These are phyloP conservation scores for Macadamia integrifolia DNA, from an alignment of 164 flowering plant species.

Conservation along the genomic window DNA sequence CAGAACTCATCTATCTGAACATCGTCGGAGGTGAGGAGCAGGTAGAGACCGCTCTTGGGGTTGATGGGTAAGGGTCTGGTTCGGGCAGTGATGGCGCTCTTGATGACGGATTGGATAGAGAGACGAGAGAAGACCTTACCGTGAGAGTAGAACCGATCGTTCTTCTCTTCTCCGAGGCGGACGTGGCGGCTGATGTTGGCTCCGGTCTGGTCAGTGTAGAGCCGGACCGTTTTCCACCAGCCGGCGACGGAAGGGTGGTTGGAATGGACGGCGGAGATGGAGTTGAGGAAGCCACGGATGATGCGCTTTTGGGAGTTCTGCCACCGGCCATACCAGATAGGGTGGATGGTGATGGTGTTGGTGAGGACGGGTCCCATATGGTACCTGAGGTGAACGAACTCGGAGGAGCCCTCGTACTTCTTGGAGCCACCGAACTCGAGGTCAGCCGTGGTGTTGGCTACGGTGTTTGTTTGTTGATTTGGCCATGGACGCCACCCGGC, in stretches of 20 bases:
- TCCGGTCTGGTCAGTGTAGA: constrained; percentile 58
- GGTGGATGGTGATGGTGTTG: background rate
- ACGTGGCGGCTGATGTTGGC: constrained; percentile 46
- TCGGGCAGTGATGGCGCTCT: constrained; percentile 41
- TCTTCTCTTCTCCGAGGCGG: constrained; percentile 42
- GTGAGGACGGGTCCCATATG: constrained; percentile 3
- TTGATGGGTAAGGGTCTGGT: constrained; percentile 47
- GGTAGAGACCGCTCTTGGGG: constrained; percentile 47
- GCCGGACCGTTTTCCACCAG: constrained; percentile 44
- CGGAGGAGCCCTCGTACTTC: background rate
- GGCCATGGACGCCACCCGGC: background rate
- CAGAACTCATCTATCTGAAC: constrained; percentile 65
- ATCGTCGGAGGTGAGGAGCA: constrained; percentile 52
- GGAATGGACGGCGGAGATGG: constrained; percentile 18
- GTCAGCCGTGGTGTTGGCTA: background rate
- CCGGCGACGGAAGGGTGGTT: constrained; percentile 44
- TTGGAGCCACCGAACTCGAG: background rate
- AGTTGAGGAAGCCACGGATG: background rate
- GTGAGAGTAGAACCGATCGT: constrained; percentile 62
- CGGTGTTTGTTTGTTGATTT: background rate
- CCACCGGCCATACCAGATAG: background rate
- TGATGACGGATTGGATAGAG: constrained; percentile 51
- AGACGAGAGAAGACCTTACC: constrained; percentile 57
- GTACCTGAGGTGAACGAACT: background rate
- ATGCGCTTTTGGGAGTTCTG: background rate